Evolutionary conservation across 75 land plant genomes (phyloP).

Genomic region (Chamaecyparis obtusa): DNA sequence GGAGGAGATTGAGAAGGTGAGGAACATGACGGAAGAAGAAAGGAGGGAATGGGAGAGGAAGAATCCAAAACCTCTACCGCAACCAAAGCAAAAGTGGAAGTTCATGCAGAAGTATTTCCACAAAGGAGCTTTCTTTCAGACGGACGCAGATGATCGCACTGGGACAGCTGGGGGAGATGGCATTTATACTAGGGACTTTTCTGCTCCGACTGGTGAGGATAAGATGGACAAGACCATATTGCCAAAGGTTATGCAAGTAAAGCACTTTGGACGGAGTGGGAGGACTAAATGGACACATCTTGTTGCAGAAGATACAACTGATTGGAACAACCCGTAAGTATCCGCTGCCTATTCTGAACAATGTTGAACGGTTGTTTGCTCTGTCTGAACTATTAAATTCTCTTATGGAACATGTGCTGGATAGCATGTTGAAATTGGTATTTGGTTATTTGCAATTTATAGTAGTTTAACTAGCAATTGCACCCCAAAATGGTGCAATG

Average conservation of each 20-base stretch:
- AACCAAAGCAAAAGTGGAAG: conserved; percentile 92
- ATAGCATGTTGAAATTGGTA: not conserved
- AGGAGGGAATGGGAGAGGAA: conserved; percentile 89
- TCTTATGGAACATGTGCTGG: not conserved
- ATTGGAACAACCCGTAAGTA: conserved; percentile 88
- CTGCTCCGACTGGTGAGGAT: conserved; percentile 93
- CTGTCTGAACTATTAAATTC: too few species aligned
- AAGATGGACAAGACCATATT: conserved; percentile 89
- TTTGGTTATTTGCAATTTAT: not conserved
- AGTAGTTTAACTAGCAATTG: too few species aligned
- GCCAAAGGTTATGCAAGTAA: conserved; percentile 98
- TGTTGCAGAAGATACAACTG: conserved; percentile 94
- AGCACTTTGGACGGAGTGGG: conserved; percentile 95
- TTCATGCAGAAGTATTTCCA: conserved; percentile 99
- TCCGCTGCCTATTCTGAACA: conserved; percentile 23
- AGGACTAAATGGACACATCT: conserved; percentile 98
- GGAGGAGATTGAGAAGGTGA: conserved; percentile 80
- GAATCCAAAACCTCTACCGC: conserved; percentile 69
- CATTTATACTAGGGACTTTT: conserved; percentile 77
- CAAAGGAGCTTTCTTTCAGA: conserved; percentile 95
- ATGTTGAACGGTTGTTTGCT: not conserved
- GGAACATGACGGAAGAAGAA: conserved; percentile 85
- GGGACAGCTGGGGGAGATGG: conserved; percentile 55
- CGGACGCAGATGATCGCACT: conserved; percentile 55
- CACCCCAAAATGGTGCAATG: too few species aligned